Base-by-base conservation (phyloP, 2,329 filamentous ascomycete species). In the Rhynchosporium agropyri region DNA sequence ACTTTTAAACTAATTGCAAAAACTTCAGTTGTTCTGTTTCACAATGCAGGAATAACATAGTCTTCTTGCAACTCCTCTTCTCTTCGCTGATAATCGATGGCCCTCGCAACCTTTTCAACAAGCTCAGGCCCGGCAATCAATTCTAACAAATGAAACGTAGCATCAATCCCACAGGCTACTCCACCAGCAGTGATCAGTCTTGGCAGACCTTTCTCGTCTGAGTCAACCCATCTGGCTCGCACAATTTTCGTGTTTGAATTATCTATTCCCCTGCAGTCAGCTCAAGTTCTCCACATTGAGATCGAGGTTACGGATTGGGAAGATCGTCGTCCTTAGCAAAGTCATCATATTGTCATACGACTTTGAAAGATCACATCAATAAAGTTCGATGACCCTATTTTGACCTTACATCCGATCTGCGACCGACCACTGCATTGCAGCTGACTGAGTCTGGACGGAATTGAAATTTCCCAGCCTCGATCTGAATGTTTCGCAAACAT, bases 151-250 rank as follows among this genome's bases (percentile, higher is more conserved):
- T 59, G 20, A 26, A 59, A 50, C 31, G 56, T 49, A 28, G 56
- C 56, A n/a, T 59, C 56, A 49, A 59, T 59, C 5, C 56, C 56
- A 31, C 56, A 59, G n/a, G 56, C 45, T n/a, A 59, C 56, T n/a
- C 56, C 56, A 5, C 43, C 46, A n/a, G 43, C 43, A 3, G 45
- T 59, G 15, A 58, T 58, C 9, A 58, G 15, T 58, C 55, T 46
- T 12, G 55, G 55, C n/a, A 46, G 7, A 2, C 29, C n/a, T 4
- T 36, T 20, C 12, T 50, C 56, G 12, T 42, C 40, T 5, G 56
- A 59, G 13, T 59, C 56, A 15, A 59, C 31, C 56, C 56, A 59
- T 36, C 56, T 33, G 9, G 43, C 46, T 3, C 45, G 45, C 12
- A 49, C 46, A 6, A 50, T 20, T 4, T 59, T 59, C 2, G 56